Evolutionary conservation across 2,329 filamentous ascomycete species (phyloP), one percentile per base, ranked within the genome.

Genomic region (Mycosphaerella sp.): DNA sequence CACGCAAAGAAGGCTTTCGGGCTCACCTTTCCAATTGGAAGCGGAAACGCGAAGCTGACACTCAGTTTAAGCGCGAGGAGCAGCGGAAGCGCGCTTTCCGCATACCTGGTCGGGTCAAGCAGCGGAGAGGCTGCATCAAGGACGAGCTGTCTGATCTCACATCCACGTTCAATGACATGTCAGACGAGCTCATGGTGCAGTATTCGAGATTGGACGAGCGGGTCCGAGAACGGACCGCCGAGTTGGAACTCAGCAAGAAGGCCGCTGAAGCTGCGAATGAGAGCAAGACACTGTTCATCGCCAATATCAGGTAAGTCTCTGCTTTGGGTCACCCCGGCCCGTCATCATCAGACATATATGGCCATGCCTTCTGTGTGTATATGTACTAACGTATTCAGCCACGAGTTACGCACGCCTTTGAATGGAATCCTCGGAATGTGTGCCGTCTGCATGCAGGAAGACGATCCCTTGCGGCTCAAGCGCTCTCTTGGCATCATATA

Each of bases 401-500:
- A 86, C 59, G 82, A 97, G 68, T 76, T 98, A 32, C 94, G 95
- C 66, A 98, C 93, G 1, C 93, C 93, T 0, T 77, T 97, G 51
- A 97, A 97, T 64, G 93, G 91, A 10, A 96, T 97, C 43, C 76
- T 98, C 62, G 93, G 93, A 53, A 93, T 96, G 85, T 90, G 86
- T 60, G 86, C 89, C 0, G 86, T 95, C 0, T 93, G 88, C 68
- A 93, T 95, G 88, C 86, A 89, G 57, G 89, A 95, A 66, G 84
- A 90, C 43, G 88, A 95, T 62, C 72, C 89, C 12, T 68, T 77
- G 28, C 81, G 85, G 58, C 82, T 95, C 57, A 89, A 90, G 67
- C 81, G 89, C 59, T 93, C 87, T 1, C 75, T 96, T 4, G 86
- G 88, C 61, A 89, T 89, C 14, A 83, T 96, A 16, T 95, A 95